Conservation (phyloP, 257 asterid species). For the Ophiorrhiza pumila region DNA sequence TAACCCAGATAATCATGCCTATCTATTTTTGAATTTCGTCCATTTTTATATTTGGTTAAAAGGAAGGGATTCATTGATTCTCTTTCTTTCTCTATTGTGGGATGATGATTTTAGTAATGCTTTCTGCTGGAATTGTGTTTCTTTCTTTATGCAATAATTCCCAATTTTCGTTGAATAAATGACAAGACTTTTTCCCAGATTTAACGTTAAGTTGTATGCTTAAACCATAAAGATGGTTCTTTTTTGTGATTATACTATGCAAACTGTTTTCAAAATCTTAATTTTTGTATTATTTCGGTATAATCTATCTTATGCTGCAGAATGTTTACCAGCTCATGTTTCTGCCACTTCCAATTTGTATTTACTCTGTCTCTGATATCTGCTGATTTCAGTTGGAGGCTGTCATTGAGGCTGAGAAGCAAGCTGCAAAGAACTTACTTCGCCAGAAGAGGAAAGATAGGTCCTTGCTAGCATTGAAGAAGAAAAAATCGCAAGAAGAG, state of each 20-base stretch:
- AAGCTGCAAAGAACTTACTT: slow-evolving; percentile 83
- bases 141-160: too few relatives aligned
- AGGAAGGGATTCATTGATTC: too few relatives aligned
- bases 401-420: slow-evolving; percentile 87
- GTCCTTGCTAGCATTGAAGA: slow-evolving; percentile 75
- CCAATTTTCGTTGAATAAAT: too few relatives aligned
- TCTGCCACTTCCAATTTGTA: background rate
- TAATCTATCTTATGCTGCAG: background rate
- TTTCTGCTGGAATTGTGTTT: background rate
- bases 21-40: background rate
- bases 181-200: too few relatives aligned
- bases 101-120: background rate
- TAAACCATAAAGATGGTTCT: background rate
- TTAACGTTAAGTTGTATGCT: background rate
- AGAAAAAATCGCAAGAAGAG: slow-evolving; percentile 81
- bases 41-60: background rate
- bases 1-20: too few relatives aligned
- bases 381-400: slow-evolving; percentile 57
- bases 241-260: background rate
- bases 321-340: background rate
- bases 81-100: background rate
- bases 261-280: background rate
- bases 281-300: background rate
- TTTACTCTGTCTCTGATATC: slow-evolving; percentile 12
- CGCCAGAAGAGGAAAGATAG: slow-evolving; percentile 88